Conservation (phyloP, 805 yeast species). For the Wickerhamomyces strasburgensis region DNA sequence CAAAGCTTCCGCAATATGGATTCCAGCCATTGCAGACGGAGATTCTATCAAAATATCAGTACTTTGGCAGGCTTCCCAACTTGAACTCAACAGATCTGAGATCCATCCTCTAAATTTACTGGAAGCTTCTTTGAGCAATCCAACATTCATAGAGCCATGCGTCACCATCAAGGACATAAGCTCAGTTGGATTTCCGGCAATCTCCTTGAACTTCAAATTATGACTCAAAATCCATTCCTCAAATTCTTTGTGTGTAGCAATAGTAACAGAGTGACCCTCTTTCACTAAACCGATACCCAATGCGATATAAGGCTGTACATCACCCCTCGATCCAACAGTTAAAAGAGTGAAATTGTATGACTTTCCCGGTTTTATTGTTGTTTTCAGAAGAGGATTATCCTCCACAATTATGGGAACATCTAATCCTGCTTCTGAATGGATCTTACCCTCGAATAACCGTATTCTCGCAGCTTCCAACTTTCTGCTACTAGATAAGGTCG, state of each 20-base stretch:
- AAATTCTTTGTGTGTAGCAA: constrained; percentile 85
- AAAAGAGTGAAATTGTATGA: constrained; percentile 59
- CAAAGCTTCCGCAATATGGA: constrained; percentile 91
- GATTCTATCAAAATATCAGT: constrained; percentile 85
- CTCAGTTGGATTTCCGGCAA: constrained; percentile 93
- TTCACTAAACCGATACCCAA: constrained; percentile 69
- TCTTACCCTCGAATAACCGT: constrained; percentile 60
- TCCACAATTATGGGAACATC: constrained; percentile 67
- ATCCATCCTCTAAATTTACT: constrained; percentile 81
- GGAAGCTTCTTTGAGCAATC: constrained; percentile 79
- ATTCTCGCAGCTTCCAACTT: constrained; percentile 52
- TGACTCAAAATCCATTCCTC: constrained; percentile 64
- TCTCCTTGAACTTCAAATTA: constrained; percentile 61
- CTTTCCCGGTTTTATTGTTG: constrained; percentile 48
- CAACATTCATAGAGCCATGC: constrained; percentile 81
- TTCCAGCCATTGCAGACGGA: constrained; percentile 95
- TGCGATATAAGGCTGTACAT: constrained; percentile 94
- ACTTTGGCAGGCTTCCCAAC: constrained; percentile 84
- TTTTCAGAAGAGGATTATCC: constrained; percentile 51
- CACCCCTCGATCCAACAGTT: constrained; percentile 95
- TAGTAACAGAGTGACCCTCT: constrained; percentile 82
- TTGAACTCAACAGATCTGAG: constrained; percentile 56
- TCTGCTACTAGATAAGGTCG: constrained; percentile 20
- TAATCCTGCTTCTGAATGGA: constrained; percentile 53
- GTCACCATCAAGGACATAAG: constrained; percentile 89